Conservation (phyloP, 169 alveolate species). For the Perkinsus olseni region DNA sequence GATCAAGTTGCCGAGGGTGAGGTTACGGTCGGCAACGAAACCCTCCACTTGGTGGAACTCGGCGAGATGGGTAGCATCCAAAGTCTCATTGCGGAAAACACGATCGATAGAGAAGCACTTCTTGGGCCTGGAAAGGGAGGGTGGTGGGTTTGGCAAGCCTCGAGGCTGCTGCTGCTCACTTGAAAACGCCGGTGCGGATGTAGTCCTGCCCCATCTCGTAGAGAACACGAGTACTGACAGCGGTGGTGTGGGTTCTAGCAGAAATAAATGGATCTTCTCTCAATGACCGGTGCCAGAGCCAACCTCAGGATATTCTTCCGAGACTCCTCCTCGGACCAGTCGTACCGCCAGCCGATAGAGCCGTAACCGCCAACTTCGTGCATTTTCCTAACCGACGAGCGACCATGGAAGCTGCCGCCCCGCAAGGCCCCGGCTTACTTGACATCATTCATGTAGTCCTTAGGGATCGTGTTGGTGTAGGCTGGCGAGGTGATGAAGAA, state of each 20-base stretch:
- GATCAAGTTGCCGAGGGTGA: slow-evolving; percentile 78
- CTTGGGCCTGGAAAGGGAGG: slow-evolving; percentile 72
- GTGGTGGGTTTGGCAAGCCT: not conserved
- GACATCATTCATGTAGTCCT: slow-evolving; percentile 79
- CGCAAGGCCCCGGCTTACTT: slow-evolving; percentile 82
- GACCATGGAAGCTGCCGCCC: not conserved
- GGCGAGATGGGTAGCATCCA: slow-evolving; percentile 98
- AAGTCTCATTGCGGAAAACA: slow-evolving; percentile 97
- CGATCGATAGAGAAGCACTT: slow-evolving; percentile 96
- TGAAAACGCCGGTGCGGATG: slow-evolving; percentile 17
- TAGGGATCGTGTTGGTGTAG: slow-evolving; percentile 28
- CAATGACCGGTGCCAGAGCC: not conserved
- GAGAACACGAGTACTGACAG: slow-evolving; percentile 90
- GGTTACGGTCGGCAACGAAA: slow-evolving; percentile 77
- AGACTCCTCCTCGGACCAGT: slow-evolving; percentile 85
- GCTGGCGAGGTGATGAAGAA: not conserved
- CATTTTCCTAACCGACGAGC: not conserved
- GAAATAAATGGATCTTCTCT: slow-evolving; percentile 7
- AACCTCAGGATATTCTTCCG: slow-evolving; percentile 46
- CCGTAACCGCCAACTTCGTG: slow-evolving; percentile 79
- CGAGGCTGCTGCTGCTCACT: not conserved
- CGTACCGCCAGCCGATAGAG: slow-evolving; percentile 94
- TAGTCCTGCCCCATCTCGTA: slow-evolving; percentile 82
- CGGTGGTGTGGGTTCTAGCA: slow-evolving; percentile 99
- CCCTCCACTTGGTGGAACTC: slow-evolving; percentile 98